Evolutionary conservation across 139 green algal species (phyloP).

Genomic region (Nannochloris sp.): DNA sequence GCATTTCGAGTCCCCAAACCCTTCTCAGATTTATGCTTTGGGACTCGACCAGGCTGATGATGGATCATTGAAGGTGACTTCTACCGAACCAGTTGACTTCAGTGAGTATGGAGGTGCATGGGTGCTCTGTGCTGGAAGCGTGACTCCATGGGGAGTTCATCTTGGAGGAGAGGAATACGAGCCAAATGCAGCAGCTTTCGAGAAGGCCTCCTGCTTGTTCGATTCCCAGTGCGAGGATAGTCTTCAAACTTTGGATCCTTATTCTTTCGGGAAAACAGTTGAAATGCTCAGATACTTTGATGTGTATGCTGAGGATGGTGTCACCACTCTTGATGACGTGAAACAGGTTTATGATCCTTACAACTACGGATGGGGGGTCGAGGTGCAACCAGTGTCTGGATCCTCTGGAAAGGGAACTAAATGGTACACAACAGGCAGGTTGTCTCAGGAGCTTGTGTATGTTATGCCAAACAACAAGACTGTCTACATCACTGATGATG

Average conservation of each 20-base stretch:
- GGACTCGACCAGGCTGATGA: constrained; percentile 3
- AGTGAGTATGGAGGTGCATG: not conserved
- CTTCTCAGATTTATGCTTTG: constrained; percentile 12
- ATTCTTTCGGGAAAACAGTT: not conserved
- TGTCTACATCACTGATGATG: constrained; percentile 39
- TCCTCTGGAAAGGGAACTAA: constrained; percentile 1
- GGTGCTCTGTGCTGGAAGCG: constrained; percentile 11
- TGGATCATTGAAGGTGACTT: constrained; percentile 6
- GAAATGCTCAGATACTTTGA: constrained; percentile 15
- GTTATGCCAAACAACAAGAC: constrained; percentile 36
- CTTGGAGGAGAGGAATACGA: constrained; percentile 35
- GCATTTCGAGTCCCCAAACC: constrained; percentile 27
- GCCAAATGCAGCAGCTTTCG: constrained; percentile 14
- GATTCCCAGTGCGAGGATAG: not conserved
- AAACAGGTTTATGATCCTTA: constrained; percentile 17
- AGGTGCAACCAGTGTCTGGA: not conserved
- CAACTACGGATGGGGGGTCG: constrained; percentile 15
- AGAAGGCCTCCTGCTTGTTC: constrained; percentile 1
- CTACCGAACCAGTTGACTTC: constrained; percentile 3
- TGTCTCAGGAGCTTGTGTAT: constrained; percentile 20
- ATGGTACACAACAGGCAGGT: constrained; percentile 27
- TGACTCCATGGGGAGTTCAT: constrained; percentile 28
- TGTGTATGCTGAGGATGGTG: constrained; percentile 6
- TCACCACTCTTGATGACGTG: constrained; percentile 5
- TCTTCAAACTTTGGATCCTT: not conserved